Base-by-base conservation (phyloP, 805 yeast genomes). In the Yamadazyma insecticola region DNA sequence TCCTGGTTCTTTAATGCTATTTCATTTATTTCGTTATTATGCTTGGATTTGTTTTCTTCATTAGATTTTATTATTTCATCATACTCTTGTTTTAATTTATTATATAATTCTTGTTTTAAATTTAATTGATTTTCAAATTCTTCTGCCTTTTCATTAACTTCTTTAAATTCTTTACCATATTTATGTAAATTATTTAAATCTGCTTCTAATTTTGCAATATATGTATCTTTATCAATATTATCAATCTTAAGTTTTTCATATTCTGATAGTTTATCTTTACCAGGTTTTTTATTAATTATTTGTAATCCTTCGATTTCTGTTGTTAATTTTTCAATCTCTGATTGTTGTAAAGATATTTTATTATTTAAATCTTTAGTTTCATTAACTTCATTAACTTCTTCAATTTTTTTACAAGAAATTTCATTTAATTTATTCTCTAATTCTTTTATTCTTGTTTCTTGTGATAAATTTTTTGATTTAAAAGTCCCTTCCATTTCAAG, bases 201-300 rank as follows among this genome's bases (percentile, higher is more conserved):
- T 19, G 7, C 22, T 19, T 19, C 11, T 7, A 19, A 19, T n/a
- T n/a, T n/a, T n/a, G n/a, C n/a, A n/a, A n/a, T n/a, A n/a, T n/a
- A n/a, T n/a, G n/a, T n/a, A n/a, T n/a, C n/a, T n/a, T n/a, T n/a
- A n/a, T n/a, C n/a, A n/a, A n/a, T n/a, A n/a, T n/a, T n/a, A n/a
- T n/a, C n/a, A n/a, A n/a, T 37, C 19, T 41, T 40, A 6, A 41
- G 28, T 16, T 41, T 37, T 14, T 41, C 40, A 24, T 33, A 27
- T n/a, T n/a, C n/a, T n/a, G n/a, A n/a, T n/a, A n/a, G n/a, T n/a
- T n/a, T n/a, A n/a, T n/a, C n/a, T n/a, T n/a, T n/a, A n/a, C n/a
- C n/a, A n/a, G n/a, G n/a, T 19, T 18, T n/a, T 18, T 27, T 18
- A 12, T 19, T 17, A 16, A 11, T 17, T n/a, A n/a, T 11, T 11